Base-by-base conservation (phyloP, 2,329 filamentous ascomycete species). In the Pseudohalonectria lignicola region DNA sequence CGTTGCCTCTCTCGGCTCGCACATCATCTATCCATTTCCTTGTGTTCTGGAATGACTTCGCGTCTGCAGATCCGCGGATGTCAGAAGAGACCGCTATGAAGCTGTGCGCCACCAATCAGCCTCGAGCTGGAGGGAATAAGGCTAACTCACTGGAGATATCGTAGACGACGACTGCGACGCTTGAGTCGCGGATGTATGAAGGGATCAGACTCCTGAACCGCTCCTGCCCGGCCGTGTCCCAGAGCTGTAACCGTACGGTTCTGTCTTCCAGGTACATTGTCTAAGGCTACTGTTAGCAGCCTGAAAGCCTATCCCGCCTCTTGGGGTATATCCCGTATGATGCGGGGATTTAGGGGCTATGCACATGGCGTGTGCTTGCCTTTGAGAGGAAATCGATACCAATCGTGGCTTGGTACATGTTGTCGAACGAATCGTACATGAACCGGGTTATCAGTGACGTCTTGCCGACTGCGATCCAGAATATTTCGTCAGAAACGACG, bases 371-470 rank as follows among this genome's bases (percentile, higher is more conserved):
- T n/a, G n/a, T n/a, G 37, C 50, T 59, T 70, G 85, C 86, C 82
- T 98, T 98, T 55, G 88, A 95, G 49, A 98, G 77, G 59, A 98
- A 98, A 66, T 98, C 92, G 67, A 98, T 98, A 56, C 92, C 92
- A 57, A 98, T 96, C 29, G 92, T 98, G 41, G 92, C 92, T 66
- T 98, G 92, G 68, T 98, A 98, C 73, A 90, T 96, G 67, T 94
- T 95, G 71, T 98, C 92, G 71, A 98, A 98, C 34, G 92, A 96
- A 65, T 98, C 92, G 73, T 98, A 98, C 92, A 98, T 98, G 72
- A 98, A 98, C 47, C 92, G 82, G 49, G 92, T 98, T 61, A 98
- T 98, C 53, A 98, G 69, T 45, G 92, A 98, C 23, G 92, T 98
- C 70, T 98, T 98, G 59, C 92, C 92, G 53, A 98, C 92, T 96